phyloP scores from a whole-genome alignment of 148 eudicot genomes.

The Salicornia ramosissima region DNA sequence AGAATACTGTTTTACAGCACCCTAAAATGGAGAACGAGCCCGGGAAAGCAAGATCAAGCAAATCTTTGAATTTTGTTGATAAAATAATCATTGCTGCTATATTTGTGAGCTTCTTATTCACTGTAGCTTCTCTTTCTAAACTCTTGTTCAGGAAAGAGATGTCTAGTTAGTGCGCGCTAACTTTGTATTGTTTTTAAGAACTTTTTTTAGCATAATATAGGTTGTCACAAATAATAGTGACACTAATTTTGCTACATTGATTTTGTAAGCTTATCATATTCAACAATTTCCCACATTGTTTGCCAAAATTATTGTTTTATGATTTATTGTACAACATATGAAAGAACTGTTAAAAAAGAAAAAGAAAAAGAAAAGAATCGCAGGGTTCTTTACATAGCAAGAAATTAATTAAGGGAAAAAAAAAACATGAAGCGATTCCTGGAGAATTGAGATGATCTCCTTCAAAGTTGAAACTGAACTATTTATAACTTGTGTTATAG shows the following conservation, averaged over 20 bases:
- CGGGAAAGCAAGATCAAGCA: conserved; percentile 10
- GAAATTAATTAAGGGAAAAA: background rate
- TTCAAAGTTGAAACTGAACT: conserved; percentile 8
- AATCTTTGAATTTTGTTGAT: conserved; percentile 44
- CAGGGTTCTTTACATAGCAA: conserved; percentile 26
- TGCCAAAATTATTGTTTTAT: conserved; percentile 19
- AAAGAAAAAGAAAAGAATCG: conserved; percentile 14
- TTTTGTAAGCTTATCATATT: background rate
- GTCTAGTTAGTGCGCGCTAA: background rate
- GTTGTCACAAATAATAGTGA: conserved; percentile 6
- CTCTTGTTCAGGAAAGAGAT: conserved; percentile 24
- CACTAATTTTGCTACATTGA: conserved; percentile 18
- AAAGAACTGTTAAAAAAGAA: conserved; percentile 9
- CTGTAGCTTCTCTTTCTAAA: conserved; percentile 34
- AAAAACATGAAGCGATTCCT: background rate
- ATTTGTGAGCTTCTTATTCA: conserved; percentile 46
- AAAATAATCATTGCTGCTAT: conserved; percentile 52
- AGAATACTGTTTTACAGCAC: conserved; percentile 21
- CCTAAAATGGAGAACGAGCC: conserved; percentile 23
- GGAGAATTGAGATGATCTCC: conserved; percentile 19
- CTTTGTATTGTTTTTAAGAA: conserved; percentile 1
- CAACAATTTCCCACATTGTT: background rate
- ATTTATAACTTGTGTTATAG: conserved; percentile 33
- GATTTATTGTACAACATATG: conserved; percentile 24
- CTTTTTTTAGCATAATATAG: conserved; percentile 1